phyloP scores from a whole-genome alignment of 257 asterid species.

The Solanum chilense region DNA sequence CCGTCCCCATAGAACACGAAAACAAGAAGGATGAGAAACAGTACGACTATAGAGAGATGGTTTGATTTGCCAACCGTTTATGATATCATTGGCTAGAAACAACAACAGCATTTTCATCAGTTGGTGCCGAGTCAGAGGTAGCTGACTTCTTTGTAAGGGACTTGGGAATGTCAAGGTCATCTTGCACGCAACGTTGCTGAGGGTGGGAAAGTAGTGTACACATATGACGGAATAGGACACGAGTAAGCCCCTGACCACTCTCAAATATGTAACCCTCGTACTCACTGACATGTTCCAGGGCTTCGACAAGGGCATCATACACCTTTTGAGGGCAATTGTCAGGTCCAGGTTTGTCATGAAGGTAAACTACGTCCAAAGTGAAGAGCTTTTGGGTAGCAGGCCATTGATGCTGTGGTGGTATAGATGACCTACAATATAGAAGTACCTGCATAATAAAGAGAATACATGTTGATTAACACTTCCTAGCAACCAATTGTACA shows the following conservation, averaged over 20 bases:
- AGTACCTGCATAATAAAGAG: conserved; percentile 39
- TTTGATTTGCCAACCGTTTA: neutral
- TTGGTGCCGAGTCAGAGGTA: conserved; percentile 20
- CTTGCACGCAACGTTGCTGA: conserved; percentile 82
- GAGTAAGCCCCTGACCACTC: conserved; percentile 83
- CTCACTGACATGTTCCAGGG: conserved; percentile 70
- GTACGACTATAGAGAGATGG: neutral
- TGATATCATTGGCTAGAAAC: conserved; percentile 34
- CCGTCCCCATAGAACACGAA: neutral
- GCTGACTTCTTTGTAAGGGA: conserved; percentile 52
- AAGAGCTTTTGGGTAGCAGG: conserved; percentile 59
- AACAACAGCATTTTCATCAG: conserved; percentile 34
- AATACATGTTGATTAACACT: neutral
- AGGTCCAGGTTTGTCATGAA: conserved; percentile 94
- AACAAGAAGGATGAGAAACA: neutral
- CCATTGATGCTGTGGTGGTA: conserved; percentile 52
- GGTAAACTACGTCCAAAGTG: conserved; percentile 83
- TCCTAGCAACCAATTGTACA: neutral
- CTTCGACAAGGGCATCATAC: conserved; percentile 83
- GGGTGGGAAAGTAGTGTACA: conserved; percentile 70
- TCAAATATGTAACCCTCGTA: conserved; percentile 79
- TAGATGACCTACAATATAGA: conserved; percentile 78
- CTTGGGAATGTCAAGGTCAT: conserved; percentile 66
- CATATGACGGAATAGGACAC: conserved; percentile 65
- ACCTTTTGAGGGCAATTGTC: conserved; percentile 86